phyloP scores from a whole-genome alignment of 805 yeast genomes.

The Ogataea neopini region DNA sequence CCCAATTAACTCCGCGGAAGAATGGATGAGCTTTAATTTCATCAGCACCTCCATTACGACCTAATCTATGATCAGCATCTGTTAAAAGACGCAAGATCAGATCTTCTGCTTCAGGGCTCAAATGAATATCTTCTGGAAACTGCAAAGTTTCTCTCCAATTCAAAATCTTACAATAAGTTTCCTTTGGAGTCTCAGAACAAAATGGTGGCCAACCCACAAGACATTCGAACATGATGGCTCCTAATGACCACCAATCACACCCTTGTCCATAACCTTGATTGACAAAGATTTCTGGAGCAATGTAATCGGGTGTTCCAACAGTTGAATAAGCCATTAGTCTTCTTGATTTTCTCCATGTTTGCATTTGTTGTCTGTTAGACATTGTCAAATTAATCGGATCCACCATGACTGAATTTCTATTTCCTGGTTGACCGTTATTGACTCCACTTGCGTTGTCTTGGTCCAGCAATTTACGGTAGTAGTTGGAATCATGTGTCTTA shows the following conservation, averaged over 20 bases:
- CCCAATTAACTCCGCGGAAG: slow-evolving; percentile 96
- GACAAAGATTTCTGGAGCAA: slow-evolving; percentile 91
- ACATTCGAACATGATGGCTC: slow-evolving; percentile 96
- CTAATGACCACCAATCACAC: slow-evolving; percentile 98
- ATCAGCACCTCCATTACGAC: slow-evolving; percentile 88
- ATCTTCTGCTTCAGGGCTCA: slow-evolving; percentile 87
- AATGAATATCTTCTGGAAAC: slow-evolving; percentile 89
- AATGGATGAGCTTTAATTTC: slow-evolving; percentile 90
- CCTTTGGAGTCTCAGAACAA: slow-evolving; percentile 93
- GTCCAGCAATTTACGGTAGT: slow-evolving; percentile 79
- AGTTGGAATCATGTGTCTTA: slow-evolving; percentile 87
- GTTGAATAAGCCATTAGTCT: slow-evolving; percentile 94
- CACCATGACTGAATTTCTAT: slow-evolving; percentile 78
- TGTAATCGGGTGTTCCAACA: slow-evolving; percentile 95
- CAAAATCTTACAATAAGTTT: slow-evolving; percentile 86
- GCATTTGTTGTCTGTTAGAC: slow-evolving; percentile 92
- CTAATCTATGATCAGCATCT: slow-evolving; percentile 75
- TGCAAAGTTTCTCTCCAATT: slow-evolving; percentile 87
- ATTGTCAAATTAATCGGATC: slow-evolving; percentile 95
- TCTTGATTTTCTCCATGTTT: slow-evolving; percentile 92
- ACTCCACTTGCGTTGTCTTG: slow-evolving; percentile 44
- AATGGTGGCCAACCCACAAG: slow-evolving; percentile 97
- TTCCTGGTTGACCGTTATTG: slow-evolving; percentile 33
- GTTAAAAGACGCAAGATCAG: slow-evolving; percentile 76
- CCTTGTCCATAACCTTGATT: slow-evolving; percentile 96